Conservation (phyloP, 768 basidiomycete genomes). For the Leccinum subgranulosum region DNA sequence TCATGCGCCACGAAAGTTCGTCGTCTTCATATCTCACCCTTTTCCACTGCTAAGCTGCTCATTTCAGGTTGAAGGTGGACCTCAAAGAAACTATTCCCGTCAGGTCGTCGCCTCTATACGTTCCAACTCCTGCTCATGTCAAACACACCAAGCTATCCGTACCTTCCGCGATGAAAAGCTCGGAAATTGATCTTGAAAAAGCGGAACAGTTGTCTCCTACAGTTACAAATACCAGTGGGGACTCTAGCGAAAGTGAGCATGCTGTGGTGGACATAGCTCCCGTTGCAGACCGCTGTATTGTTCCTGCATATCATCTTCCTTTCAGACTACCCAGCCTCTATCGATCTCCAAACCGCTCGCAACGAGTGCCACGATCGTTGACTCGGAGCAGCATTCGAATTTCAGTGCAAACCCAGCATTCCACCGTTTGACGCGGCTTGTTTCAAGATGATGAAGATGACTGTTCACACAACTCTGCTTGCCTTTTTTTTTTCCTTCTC, state of each 20-base stretch:
- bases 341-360: background rate
- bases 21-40: background rate
- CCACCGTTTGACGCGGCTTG: constrained; percentile 2
- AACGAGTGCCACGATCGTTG: constrained; percentile 3
- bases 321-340: constrained; percentile 12
- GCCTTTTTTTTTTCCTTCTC: background rate
- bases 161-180: background rate
- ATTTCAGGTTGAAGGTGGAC: constrained; percentile 3
- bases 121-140: background rate
- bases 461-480: background rate
- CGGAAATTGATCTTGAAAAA: constrained; percentile 18
- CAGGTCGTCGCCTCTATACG: constrained; percentile 16
- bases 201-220: constrained; percentile 1
- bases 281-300: background rate
- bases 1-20: constrained; percentile 6
- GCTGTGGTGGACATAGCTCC: background rate
- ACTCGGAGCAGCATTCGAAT: constrained; percentile 6
- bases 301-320: constrained; percentile 17
- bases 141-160: background rate
- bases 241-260: background rate
- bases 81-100: constrained; percentile 13
- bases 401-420: constrained; percentile 13
- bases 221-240: background rate
- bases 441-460: background rate
- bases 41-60: background rate